Evolutionary conservation across 495 filamentous ascomycete genomes (phyloP), one percentile per base, ranked within the genome.

Genomic region (Penicillium taxi): DNA sequence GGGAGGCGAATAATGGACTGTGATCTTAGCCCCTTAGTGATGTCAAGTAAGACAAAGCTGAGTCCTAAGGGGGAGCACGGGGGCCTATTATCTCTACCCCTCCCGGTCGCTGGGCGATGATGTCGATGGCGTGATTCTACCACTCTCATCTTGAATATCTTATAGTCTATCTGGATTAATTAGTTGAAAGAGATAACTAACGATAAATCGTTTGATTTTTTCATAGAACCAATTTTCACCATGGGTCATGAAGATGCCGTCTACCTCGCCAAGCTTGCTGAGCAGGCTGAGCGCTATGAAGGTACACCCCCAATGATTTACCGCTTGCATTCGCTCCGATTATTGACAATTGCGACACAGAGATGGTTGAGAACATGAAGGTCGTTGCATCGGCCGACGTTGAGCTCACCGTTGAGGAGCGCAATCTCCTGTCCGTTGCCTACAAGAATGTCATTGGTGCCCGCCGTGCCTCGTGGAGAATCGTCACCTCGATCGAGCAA

Each of bases 291-390:
- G 78, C 93, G 91, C 66, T 98, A 98, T 70, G 91, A 98, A 73
- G 91, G 91, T 96, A 72, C 58, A 85, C 80, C 29, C 19, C 33
- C 17, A 24, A n/a, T 1, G 21, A 28, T 17, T 24, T 11, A 3
- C 11, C 6, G 9, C 11, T 26, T 29, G 13, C 17, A 19, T 24
- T 26, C 9, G 23, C 14, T 33, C 32, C 30, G 2, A 12, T 23
- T 27, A 14, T 26, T 28, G 26, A 35, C 32, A 9, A 40, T 49
- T 65, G 39, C 23, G 27, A 30, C 31, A 11, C 70, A 98, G 91
- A 98, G 68, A 98, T 98, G 91, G 91, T 98, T 44, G 93, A 96
- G 77, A 96, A 96, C 82, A 98, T 98, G 91, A 98, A 98, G 80
- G 80, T 83, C 52, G 93, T 98, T 56, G 91, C 91, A 51, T 89